A percentile compares a stretch with the other conserved stretches of the same genome.
Evolutionary conservation across 148 eudicot species (phyloP).

Genomic region (Drosera capensis): DNA sequence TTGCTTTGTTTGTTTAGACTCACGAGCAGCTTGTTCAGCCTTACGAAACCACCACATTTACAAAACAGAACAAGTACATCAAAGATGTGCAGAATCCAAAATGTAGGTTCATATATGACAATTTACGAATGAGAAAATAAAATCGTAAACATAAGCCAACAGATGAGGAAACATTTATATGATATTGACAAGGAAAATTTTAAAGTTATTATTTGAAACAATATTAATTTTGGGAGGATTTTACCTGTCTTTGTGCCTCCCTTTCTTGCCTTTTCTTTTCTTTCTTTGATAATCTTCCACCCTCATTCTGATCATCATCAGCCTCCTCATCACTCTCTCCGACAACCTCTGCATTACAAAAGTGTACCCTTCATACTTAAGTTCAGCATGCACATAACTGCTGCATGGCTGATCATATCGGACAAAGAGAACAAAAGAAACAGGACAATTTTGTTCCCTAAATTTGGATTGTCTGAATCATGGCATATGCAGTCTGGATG

Average conservation of each 20-base stretch:
- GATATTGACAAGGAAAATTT: not conserved
- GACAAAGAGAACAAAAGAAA: not conserved
- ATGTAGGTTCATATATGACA: not conserved
- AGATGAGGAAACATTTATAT: not conserved
- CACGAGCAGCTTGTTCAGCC: conserved; percentile 92
- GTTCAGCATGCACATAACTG: not conserved
- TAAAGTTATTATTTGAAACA: not conserved
- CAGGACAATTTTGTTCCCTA: too few relatives aligned
- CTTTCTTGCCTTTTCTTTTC: conserved; percentile 87
- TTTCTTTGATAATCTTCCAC: conserved; percentile 50
- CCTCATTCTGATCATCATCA: conserved; percentile 34
- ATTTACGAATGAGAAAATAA: too few relatives aligned
- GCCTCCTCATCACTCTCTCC: conserved; percentile 81
- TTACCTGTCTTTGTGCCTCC: conserved; percentile 83
- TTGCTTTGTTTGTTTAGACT: conserved; percentile 59
- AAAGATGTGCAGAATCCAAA: not conserved
- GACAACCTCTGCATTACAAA: conserved; percentile 36
- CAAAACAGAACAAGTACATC: not conserved
- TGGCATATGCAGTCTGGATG: too few relatives aligned
- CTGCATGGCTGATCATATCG: not conserved
- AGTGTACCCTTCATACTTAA: too few relatives aligned
- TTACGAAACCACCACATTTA: conserved; percentile 18
- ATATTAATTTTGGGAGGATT: not conserved
- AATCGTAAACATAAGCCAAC: not conserved
- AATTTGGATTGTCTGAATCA: too few relatives aligned